Evolutionary conservation across 331 rosid genomes (phyloP).

Genomic region (Malus hybrid): DNA sequence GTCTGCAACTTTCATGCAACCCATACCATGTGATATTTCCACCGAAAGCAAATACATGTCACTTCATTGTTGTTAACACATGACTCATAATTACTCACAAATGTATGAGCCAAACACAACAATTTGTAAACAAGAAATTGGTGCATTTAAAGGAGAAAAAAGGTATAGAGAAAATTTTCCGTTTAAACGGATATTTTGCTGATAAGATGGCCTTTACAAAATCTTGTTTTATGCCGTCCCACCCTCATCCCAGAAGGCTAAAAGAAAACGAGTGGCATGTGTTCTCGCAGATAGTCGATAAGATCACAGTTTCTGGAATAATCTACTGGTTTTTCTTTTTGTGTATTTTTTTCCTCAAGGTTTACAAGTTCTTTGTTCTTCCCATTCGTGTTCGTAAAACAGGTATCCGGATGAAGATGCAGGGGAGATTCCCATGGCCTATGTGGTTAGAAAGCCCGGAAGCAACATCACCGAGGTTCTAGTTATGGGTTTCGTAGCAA

Average conservation of each 20-base stretch:
- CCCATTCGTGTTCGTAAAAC: neutral
- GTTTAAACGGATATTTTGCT: neutral
- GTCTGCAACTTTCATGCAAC: no score
- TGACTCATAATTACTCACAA: no score
- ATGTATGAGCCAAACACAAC: no score
- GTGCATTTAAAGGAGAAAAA: neutral
- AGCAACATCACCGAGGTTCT: slow-evolving; percentile 51
- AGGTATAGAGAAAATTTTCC: neutral
- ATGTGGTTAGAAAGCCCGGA: slow-evolving; percentile 70
- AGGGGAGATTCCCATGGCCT: slow-evolving; percentile 94
- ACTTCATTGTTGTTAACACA: no score
- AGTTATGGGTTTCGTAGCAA: slow-evolving; percentile 59
- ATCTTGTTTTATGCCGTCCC: neutral
- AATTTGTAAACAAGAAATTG: neutral
- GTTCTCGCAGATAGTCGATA: neutral
- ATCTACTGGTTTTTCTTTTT: neutral
- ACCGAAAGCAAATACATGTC: no score
- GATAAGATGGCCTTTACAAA: neutral
- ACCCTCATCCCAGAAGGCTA: neutral
- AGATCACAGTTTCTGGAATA: neutral
- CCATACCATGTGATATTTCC: no score
- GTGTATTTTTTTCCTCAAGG: no score
- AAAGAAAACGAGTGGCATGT: no score
- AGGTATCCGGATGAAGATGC: slow-evolving; percentile 87
- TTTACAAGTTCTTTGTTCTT: no score